These are phyloP conservation scores for Setaria viridis DNA, from an alignment of 202 grass and related monocot genomes.

Conservation along the genomic window DNA sequence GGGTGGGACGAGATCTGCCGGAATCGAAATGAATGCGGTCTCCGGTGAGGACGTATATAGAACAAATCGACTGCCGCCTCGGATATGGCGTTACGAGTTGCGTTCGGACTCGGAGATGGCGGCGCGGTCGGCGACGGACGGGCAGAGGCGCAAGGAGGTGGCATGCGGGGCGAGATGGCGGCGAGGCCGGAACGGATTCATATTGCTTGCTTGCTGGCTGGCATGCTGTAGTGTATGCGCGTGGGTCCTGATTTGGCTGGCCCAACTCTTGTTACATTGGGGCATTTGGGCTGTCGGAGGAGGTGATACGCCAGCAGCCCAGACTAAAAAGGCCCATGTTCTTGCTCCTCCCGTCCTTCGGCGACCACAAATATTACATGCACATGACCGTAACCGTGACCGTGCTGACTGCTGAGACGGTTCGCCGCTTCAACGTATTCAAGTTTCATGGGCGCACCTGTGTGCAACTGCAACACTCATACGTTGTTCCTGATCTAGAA, in stretches of 20 bases:
- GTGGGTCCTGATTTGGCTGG: not conserved
- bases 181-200: not conserved
- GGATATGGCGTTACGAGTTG: not conserved
- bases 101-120: not conserved
- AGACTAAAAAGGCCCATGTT: no score
- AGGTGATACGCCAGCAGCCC: no score
- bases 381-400: no score
- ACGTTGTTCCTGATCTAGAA: no score
- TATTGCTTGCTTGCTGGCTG: no score
- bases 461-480: no score
- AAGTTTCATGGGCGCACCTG: no score
- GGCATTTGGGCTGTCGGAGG: no score
- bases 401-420: no score
- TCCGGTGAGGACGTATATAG: not conserved
- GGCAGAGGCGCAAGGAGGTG: not conserved
- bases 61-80: not conserved
- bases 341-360: no score
- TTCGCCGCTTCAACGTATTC: no score
- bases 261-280: not conserved
- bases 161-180: not conserved
- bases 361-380: no score
- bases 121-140: not conserved
- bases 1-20: not conserved
- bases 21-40: not conserved
- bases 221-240: not conserved